Evolutionary conservation across 176 grass and related monocot species (phyloP).

Genomic region (Raddia guianensis): DNA sequence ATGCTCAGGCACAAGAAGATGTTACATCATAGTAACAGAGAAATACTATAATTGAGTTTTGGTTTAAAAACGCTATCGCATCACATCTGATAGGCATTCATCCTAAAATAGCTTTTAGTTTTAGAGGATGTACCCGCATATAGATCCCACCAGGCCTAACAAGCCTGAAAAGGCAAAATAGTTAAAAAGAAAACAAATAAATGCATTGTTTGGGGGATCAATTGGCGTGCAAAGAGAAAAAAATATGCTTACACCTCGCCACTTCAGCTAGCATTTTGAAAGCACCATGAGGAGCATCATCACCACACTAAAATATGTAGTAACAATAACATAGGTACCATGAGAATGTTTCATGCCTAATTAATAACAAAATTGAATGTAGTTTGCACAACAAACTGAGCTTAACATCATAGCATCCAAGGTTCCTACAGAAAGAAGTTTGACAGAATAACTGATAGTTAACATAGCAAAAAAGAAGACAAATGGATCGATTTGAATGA

Average conservation of each 20-base stretch:
- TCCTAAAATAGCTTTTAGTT: background rate
- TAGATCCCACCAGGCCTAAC: slow-evolving; percentile 72
- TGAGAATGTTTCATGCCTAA: slow-evolving; percentile 2
- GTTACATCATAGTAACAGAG: background rate
- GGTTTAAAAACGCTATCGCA: slow-evolving; percentile 16
- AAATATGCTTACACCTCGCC: slow-evolving; percentile 54
- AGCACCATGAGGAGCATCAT: slow-evolving; percentile 70
- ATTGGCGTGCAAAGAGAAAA: slow-evolving; percentile 14
- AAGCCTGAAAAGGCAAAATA: slow-evolving; percentile 55
- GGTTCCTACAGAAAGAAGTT: no score
- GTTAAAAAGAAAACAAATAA: slow-evolving; percentile 20
- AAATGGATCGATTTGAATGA: background rate
- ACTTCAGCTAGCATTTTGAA: slow-evolving; percentile 84
- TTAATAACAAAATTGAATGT: slow-evolving; percentile 26
- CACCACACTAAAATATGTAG: slow-evolving; percentile 60
- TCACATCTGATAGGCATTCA: slow-evolving; percentile 11
- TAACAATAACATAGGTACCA: slow-evolving; percentile 23
- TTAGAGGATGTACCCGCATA: slow-evolving; percentile 71
- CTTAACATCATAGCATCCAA: slow-evolving; percentile 98
- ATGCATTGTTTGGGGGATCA: slow-evolving; percentile 6
- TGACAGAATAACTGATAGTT: slow-evolving; percentile 33
- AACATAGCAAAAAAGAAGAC: slow-evolving; percentile 1
- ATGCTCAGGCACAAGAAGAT: background rate
- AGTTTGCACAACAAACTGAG: slow-evolving; percentile 22
- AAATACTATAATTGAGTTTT: background rate